Conservation (phyloP, 2,329 filamentous ascomycete genomes). For the Fusarium coffeatum region DNA sequence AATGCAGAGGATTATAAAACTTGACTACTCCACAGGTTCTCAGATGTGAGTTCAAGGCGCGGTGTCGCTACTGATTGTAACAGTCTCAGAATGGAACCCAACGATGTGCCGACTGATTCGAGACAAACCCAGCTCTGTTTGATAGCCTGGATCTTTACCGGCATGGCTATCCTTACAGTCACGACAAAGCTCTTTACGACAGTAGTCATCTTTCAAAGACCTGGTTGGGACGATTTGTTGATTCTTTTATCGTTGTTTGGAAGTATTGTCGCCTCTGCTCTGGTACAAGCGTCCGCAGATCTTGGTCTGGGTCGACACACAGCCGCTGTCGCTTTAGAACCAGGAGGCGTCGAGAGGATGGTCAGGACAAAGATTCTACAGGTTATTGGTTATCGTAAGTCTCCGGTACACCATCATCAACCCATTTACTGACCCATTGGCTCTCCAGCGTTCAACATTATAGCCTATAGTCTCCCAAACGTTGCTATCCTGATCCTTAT, state of each 20-base stretch:
- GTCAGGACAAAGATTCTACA: background rate
- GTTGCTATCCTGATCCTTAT: constrained; percentile 29
- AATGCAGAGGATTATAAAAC: background rate
- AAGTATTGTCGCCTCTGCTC: constrained; percentile 12
- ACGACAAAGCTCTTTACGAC: constrained; percentile 9
- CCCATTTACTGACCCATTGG: background rate
- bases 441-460: constrained; percentile 11
- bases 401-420: accelerated
- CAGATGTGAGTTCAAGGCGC: background rate
- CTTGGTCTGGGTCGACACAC: constrained; percentile 15
- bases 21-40: background rate
- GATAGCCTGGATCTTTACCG: constrained; percentile 14
- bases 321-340: constrained; percentile 5
- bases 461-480: constrained; percentile 25
- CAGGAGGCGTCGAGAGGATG: constrained; percentile 1
- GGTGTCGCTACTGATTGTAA: background rate
- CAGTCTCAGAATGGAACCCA: background rate
- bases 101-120: background rate
- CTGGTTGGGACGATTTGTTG: constrained; percentile 24
- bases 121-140: background rate
- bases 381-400: constrained; percentile 11
- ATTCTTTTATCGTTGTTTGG: constrained; percentile 5
- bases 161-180: constrained; percentile 8
- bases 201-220: background rate
- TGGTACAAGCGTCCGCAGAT: constrained; percentile 4